Evolutionary conservation across 2,329 filamentous ascomycete genomes (phyloP).

Genomic region (Fusarium tricinctum): DNA sequence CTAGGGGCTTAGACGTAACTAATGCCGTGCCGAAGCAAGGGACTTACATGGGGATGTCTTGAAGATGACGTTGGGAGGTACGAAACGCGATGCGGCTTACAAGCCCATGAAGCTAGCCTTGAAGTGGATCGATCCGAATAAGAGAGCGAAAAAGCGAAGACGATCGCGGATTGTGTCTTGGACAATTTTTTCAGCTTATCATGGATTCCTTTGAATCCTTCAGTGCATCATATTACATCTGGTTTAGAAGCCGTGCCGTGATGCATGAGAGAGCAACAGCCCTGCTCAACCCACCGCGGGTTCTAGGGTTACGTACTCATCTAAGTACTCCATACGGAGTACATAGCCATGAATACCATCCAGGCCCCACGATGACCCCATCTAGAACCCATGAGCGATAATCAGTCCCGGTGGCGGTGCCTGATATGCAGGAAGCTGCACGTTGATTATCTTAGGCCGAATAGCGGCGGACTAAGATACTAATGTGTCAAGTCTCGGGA

Average conservation of each 20-base stretch:
- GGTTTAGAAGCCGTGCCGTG: background rate
- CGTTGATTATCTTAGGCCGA: slow-evolving; percentile 49
- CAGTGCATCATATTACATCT: background rate
- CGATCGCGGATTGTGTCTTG: slow-evolving; percentile 1
- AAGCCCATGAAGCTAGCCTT: slow-evolving; percentile 11
- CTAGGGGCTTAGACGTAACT: slow-evolving; percentile 11
- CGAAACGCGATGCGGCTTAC: slow-evolving; percentile 31
- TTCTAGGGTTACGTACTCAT: background rate
- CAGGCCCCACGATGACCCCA: slow-evolving; percentile 15
- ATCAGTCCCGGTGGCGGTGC: slow-evolving; percentile 36
- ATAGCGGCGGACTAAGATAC: slow-evolving; percentile 30
- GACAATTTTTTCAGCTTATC: slow-evolving; percentile 19
- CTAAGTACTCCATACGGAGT: background rate
- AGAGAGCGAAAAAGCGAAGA: slow-evolving; percentile 28
- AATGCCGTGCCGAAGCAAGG: slow-evolving; percentile 28
- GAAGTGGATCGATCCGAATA: slow-evolving; percentile 35
- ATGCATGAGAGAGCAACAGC: background rate
- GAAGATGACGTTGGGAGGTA: background rate
- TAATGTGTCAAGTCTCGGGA: slow-evolving; percentile 34
- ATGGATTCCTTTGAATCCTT: slow-evolving; percentile 3
- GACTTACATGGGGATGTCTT: slow-evolving; percentile 12
- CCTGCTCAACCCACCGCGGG: no score
- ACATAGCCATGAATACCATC: slow-evolving; percentile 13
- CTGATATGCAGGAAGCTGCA: slow-evolving; percentile 48
- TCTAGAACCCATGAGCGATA: slow-evolving; percentile 12